Evolutionary conservation across 768 basidiomycete genomes (phyloP), one percentile per base, ranked within the genome.

Genomic region (Tricholomella constricta): DNA sequence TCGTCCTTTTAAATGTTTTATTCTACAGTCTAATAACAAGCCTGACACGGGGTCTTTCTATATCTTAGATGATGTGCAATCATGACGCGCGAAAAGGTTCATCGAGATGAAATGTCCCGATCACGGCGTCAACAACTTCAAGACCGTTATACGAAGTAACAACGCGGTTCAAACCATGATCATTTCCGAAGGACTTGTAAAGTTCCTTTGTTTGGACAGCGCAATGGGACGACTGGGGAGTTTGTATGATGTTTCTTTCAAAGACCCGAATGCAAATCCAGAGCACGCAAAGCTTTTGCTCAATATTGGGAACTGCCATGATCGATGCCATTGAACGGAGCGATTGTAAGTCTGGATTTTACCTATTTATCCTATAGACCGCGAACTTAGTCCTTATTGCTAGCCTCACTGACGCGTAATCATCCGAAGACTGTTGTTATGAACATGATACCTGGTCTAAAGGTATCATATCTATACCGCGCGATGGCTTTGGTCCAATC

Each of bases 21-120:
- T n/a, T n/a, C n/a, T n/a, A n/a, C n/a, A n/a, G n/a, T n/a, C n/a
- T n/a, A n/a, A n/a, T n/a, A n/a, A n/a, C n/a, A n/a, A n/a, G n/a
- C n/a, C n/a, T n/a, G n/a, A n/a, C n/a, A n/a, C n/a, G n/a, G 23
- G 12, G 20, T 29, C 4, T 20, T 25, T 22, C 7, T n/a, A 14
- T 41, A 10, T 32, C 31, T 14, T 5, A 55, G 54, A 45, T 55
- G 54, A 27, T 46, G 6, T 38, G 25, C 3, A 44, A 20, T 55
- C 23, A 51, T 55, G 54, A 40, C 54, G 44, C 54, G 49, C 22
- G 29, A 50, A 19, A 36, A 46, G 26, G 49, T 51, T 49, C 35
- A 37, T 20, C n/a, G 54, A 49, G 25, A 51, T 46, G 37, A 29
- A 31, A 15, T 46, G 23, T 26, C 31, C 38, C 15, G 48, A 31